Percentiles rank a stretch among this genome's conserved stretches.
Conservation (phyloP, 176 grass and related monocot species). For the Ensete glaucum region DNA sequence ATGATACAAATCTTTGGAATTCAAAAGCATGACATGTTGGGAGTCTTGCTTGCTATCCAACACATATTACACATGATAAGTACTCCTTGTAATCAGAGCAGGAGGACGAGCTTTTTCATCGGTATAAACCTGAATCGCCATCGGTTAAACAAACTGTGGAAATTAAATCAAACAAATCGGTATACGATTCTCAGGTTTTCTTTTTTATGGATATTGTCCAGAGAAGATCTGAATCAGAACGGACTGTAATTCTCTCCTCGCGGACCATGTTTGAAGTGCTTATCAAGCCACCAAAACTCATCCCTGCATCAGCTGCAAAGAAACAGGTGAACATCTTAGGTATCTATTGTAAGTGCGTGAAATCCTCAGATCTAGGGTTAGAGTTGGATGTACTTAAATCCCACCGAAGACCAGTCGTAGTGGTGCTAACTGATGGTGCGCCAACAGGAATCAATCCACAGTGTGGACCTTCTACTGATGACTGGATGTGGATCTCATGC, state of each 20-base stretch:
- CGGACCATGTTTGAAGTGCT: conserved; percentile 85
- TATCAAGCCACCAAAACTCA: conserved; percentile 72
- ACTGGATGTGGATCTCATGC: conserved; percentile 57
- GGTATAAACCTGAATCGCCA: too few species aligned
- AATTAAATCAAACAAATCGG: not conserved
- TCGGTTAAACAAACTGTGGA: not conserved
- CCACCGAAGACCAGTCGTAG: conserved; percentile 83
- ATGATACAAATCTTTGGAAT: too few species aligned
- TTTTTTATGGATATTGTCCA: conserved; percentile 82
- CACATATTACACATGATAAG: too few species aligned
- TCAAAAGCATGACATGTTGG: too few species aligned
- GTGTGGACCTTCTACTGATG: conserved; percentile 51
- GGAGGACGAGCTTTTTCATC: too few species aligned
- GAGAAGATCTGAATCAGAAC: conserved; percentile 79
- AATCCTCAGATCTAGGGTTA: not conserved
- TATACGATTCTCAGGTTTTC: not conserved
- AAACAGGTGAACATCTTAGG: not conserved
- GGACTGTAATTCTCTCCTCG: conserved; percentile 48
- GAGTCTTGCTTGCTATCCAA: too few species aligned
- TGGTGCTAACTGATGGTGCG: conserved; percentile 35
- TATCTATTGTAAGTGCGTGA: not conserved
- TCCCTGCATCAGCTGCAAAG: conserved; percentile 20
- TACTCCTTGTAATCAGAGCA: too few species aligned
- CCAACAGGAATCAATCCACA: conserved; percentile 85
- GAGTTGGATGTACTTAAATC: conserved; percentile 34